Evolutionary conservation across 1,284 basidiomycete species (phyloP).

Genomic region (Pascua sp.): DNA sequence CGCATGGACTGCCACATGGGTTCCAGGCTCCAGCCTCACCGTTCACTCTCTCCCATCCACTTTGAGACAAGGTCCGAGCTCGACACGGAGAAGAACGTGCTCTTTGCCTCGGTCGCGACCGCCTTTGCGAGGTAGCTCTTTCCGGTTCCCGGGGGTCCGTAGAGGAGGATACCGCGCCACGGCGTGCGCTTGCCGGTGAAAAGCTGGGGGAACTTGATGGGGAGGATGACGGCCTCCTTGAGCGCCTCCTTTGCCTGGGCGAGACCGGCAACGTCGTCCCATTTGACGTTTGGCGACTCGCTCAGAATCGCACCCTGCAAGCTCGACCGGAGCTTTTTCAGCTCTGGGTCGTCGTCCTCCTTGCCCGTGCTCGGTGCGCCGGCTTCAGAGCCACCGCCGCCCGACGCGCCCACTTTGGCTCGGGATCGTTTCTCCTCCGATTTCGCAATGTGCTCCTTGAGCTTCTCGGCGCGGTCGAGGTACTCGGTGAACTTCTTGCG

Average conservation of each 20-base stretch:
- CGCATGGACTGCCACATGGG: background rate
- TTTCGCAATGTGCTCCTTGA: slow-evolving; percentile 76
- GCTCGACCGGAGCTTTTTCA: slow-evolving; percentile 89
- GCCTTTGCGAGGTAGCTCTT: slow-evolving; percentile 93
- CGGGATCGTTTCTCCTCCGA: slow-evolving; percentile 66
- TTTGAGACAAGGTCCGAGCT: slow-evolving; percentile 95
- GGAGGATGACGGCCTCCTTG: slow-evolving; percentile 97
- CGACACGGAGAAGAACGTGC: slow-evolving; percentile 96
- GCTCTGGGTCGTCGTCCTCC: slow-evolving; percentile 81
- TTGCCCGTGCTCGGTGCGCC: slow-evolving; percentile 65
- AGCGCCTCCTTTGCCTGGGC: slow-evolving; percentile 91
- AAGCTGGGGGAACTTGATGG: slow-evolving; percentile 97
- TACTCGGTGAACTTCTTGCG: slow-evolving; percentile 89
- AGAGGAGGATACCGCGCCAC: slow-evolving; percentile 92
- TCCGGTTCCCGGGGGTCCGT: slow-evolving; percentile 93
- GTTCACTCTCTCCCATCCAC: slow-evolving; percentile 98
- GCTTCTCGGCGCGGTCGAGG: slow-evolving; percentile 82
- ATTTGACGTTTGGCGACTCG: slow-evolving; percentile 93
- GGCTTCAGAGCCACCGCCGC: slow-evolving; percentile 59
- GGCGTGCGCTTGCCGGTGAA: slow-evolving; percentile 98
- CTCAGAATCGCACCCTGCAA: slow-evolving; percentile 83
- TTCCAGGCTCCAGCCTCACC: slow-evolving; percentile 55
- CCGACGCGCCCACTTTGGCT: slow-evolving; percentile 75
- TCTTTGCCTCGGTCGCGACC: slow-evolving; percentile 97
- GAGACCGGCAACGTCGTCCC: slow-evolving; percentile 97